A percentile compares a stretch with the other conserved stretches of the same genome.
phyloP scores from a whole-genome alignment of 2,329 filamentous ascomycete species.

The Chalaropsis thielavioides region DNA sequence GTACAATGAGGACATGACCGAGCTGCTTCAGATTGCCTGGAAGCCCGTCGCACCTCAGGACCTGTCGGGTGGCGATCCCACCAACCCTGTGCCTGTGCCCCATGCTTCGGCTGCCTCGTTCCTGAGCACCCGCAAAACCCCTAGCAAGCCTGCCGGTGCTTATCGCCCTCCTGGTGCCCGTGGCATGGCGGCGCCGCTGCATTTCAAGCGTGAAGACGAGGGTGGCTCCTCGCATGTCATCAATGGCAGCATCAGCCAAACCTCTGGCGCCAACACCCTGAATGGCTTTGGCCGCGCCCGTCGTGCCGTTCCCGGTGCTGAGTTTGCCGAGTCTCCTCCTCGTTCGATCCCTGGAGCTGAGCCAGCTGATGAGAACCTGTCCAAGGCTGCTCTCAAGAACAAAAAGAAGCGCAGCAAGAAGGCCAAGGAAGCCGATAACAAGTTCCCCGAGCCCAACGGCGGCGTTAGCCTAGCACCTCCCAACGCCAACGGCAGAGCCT shows the following conservation, averaged over 20 bases:
- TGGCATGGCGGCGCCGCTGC: constrained; percentile 72
- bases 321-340: constrained; percentile 54
- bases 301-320: constrained; percentile 75
- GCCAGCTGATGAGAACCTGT: constrained; percentile 57
- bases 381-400: constrained; percentile 81
- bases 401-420: constrained; percentile 98
- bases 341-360: constrained; percentile 52
- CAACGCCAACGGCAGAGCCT: constrained; percentile 26
- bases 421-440: constrained; percentile 61
- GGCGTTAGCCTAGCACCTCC: constrained; percentile 36
- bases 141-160: constrained; percentile 91
- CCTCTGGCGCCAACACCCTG: constrained; percentile 34
- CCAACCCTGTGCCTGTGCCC: constrained; percentile 58
- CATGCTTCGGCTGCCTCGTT: constrained; percentile 74
- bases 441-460: constrained; percentile 32
- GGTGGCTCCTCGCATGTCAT: constrained; percentile 75
- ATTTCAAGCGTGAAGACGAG: constrained; percentile 96
- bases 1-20: constrained; percentile 90
- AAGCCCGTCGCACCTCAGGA: constrained; percentile 54
- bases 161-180: constrained; percentile 91
- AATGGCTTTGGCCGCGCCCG: constrained; percentile 70
- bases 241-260: constrained; percentile 47
- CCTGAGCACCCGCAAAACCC: constrained; percentile 76
- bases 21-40: constrained; percentile 86
- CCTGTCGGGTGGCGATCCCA: constrained; percentile 51